phyloP scores from a whole-genome alignment of 2,329 filamentous ascomycete genomes.

The Xylariaceae sp. region DNA sequence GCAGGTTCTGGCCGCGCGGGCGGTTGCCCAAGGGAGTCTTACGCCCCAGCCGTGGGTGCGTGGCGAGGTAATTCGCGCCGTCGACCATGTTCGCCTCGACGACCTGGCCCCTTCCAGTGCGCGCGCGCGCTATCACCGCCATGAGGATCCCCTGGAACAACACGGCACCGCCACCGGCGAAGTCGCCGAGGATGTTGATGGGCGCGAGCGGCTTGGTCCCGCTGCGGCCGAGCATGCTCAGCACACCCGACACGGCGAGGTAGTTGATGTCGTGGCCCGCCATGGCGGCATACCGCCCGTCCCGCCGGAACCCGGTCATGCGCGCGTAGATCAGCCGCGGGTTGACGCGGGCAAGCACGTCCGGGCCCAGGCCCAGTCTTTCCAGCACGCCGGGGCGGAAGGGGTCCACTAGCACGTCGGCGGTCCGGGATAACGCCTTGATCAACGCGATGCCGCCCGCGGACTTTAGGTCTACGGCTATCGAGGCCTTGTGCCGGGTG shows the following conservation, averaged over 20 bases:
- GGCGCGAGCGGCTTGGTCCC: slow-evolving; percentile 72
- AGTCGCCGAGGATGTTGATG: slow-evolving; percentile 81
- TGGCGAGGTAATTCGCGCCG: slow-evolving; percentile 72
- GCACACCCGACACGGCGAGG: slow-evolving; percentile 77
- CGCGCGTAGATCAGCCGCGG: slow-evolving; percentile 74
- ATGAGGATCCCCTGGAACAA: slow-evolving; percentile 80
- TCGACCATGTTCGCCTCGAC: slow-evolving; percentile 98
- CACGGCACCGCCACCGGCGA: slow-evolving; percentile 80
- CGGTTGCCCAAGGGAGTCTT: slow-evolving; percentile 60
- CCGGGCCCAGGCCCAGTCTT: slow-evolving; percentile 72
- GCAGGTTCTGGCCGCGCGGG: slow-evolving; percentile 67
- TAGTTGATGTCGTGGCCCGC: slow-evolving; percentile 97
- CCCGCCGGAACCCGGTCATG: slow-evolving; percentile 84
- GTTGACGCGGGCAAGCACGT: slow-evolving; percentile 62
- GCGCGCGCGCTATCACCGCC: slow-evolving; percentile 64
- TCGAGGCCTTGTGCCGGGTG: slow-evolving; percentile 74
- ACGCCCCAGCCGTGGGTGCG: slow-evolving; percentile 66
- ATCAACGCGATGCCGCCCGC: slow-evolving; percentile 60
- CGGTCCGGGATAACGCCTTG: slow-evolving; percentile 55
- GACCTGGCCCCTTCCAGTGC: slow-evolving; percentile 71
- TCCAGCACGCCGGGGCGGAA: slow-evolving; percentile 90
- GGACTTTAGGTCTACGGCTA: slow-evolving; percentile 75
- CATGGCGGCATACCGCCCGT: slow-evolving; percentile 82
- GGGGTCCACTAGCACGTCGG: slow-evolving; percentile 86
- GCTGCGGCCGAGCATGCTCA: slow-evolving; percentile 69